Conservation (phyloP, 1,284 basidiomycete genomes). For the Ustilago trichophora region DNA sequence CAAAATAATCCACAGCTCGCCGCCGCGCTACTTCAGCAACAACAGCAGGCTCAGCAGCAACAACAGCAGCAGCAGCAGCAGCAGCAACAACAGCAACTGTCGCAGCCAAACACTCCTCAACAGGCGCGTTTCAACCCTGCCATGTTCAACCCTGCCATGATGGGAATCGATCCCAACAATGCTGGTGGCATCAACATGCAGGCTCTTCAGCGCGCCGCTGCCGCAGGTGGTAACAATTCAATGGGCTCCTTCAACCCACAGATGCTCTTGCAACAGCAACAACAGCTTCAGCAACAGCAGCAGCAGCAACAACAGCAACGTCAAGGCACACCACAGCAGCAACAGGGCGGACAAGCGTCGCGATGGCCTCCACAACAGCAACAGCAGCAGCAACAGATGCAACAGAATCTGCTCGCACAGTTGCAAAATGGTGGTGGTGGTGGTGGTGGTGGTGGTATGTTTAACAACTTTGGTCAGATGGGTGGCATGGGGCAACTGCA, state of each 20-base stretch:
- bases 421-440: constrained; percentile 30
- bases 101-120: constrained; percentile 27
- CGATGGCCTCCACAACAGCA: constrained; percentile 32
- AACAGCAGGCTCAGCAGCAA: constrained; percentile 28
- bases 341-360: constrained; percentile 20
- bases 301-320: constrained; percentile 31
- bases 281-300: constrained; percentile 27
- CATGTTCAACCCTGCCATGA: constrained; percentile 43
- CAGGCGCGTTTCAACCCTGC: constrained; percentile 26
- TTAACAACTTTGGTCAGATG: constrained; percentile 40
- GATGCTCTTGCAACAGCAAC: constrained; percentile 44
- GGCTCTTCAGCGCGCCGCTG: constrained; percentile 40
- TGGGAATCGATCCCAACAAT: constrained; percentile 38
- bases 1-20: constrained; percentile 45
- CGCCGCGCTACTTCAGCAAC: constrained; percentile 34
- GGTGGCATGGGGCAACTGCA: constrained; percentile 24
- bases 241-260: constrained; percentile 41
- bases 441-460: constrained; percentile 28
- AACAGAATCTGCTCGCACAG: constrained; percentile 34
- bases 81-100: constrained; percentile 32
- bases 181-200: constrained; percentile 38
- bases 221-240: constrained; percentile 36
- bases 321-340: constrained; percentile 23
- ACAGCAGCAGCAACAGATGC: constrained; percentile 28
- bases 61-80: constrained; percentile 34